Evolutionary conservation across 441 rosid species (phyloP).

Genomic region (Jatropha podagrica): DNA sequence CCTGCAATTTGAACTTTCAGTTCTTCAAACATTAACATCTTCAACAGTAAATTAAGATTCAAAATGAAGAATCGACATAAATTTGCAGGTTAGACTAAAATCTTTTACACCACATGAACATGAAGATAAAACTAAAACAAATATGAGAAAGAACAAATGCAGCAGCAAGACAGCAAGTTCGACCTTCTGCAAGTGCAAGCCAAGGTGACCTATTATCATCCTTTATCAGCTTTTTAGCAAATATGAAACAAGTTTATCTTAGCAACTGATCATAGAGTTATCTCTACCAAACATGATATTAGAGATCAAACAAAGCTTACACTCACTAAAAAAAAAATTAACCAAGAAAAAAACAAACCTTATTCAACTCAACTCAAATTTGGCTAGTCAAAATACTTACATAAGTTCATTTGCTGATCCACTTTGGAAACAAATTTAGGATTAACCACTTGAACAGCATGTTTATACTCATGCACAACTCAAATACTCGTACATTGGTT

Average conservation of each 20-base stretch:
- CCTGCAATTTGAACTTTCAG: slow-evolving; percentile 48
- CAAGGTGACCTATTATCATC: no score
- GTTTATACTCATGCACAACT: neutral
- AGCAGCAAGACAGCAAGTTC: neutral
- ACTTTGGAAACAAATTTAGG: neutral
- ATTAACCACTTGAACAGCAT: neutral
- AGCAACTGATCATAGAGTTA: neutral
- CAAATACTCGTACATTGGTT: no score
- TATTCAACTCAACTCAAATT: neutral
- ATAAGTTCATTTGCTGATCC: neutral
- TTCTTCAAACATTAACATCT: neutral
- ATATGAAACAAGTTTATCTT: neutral
- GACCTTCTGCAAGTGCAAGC: no score
- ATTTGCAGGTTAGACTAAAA: neutral
- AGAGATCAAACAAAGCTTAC: neutral
- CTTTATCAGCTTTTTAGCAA: no score
- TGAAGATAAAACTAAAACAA: neutral
- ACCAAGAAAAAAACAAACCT: neutral
- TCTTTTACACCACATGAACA: neutral
- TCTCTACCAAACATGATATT: neutral
- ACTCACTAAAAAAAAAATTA: neutral
- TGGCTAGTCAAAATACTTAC: neutral
- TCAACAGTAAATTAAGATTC: slow-evolving; percentile 11
- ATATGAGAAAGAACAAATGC: neutral
- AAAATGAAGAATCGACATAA: neutral